Evolutionary conservation across 139 green algal genomes (phyloP), one percentile per base, ranked within the genome.

Genomic region (Picochlorum sp.): DNA sequence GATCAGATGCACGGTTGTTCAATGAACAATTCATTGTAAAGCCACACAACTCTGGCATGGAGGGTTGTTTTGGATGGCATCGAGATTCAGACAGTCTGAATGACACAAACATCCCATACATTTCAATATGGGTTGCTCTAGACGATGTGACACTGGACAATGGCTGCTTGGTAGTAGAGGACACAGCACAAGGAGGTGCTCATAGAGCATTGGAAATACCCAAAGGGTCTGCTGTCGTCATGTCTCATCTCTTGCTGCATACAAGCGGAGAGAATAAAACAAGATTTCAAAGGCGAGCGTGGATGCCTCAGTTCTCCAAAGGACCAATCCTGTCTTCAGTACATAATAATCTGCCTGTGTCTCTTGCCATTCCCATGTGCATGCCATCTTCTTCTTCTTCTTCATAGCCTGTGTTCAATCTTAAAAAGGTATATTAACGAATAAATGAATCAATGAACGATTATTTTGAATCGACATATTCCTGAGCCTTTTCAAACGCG

Each of bases 401-500:
- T 52, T 7, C 28, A 30, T 30, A 30, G 28, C 28, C 28, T 30
- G 28, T 30, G 28, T 30, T 30, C 28, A 5, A 30, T 30, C 28
- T n/a, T 30, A 41, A 41, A 28, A 26, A 28, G 4, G 24, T 28
- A 28, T 0, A 28, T 0, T 28, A 28, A 28, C 0, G n/a, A 28
- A 26, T 26, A 26, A 26, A 28, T 28, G 2, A 28, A 28, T 30
- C 4, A 30, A 30, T 30, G 34, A 41, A 41, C 2, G 34, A 41
- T 20, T 65, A 24, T 30, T 77, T 68, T 1, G 13, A 47, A 24
- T 45, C 10, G 21, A 45, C 16, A 59, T 54, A 54, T 6, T 54
- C 47, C n/a, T 54, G 47, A 59, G 77, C 81, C 30, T 82, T 70
- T 3, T 77, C 18, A 11, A 92, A 68, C 0, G 85, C 82, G 26